Evolutionary conservation across 495 filamentous ascomycete genomes (phyloP), one percentile per base, ranked within the genome.

Genomic region (Aspergillus funiculosus): DNA sequence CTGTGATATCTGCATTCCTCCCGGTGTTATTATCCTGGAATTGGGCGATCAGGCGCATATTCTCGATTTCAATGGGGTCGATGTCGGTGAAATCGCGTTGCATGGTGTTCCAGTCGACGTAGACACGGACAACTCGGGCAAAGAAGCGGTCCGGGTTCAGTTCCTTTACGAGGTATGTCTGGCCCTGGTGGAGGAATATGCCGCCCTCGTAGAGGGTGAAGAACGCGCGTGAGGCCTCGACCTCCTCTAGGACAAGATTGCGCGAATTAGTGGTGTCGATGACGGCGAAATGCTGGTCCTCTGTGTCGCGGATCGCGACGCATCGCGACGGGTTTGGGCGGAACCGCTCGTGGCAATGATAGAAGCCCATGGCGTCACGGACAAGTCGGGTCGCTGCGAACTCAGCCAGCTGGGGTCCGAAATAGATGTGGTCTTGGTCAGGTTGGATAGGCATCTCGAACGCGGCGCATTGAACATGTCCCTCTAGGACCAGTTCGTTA

Each of bases 161-260:
- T 55, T 96, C 87, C 53, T 86, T 83, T 42, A 99, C 85, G 1
- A 99, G 78, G 61, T 94, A 99, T 2, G 82, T 92, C 46, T 80
- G 77, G 42, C 92, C 92, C 71, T 96, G 90, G 62, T 97, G 94
- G 5, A 97, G 77, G 74, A 95, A 99, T 51, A 99, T 95, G 43
- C 87, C 92, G 20, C 94, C 92, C 71, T 97, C 91, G 60, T 97
- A 97, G 52, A 97, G 80, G 29, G 89, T 94, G 67, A 97, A 96
- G 65, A 89, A 89, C 2, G 94, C 92, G 13, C 94, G 82, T 5
- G 88, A 92, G 11, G 89, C 88, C 61, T 97, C 92, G n/a, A 97
- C 77, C 63, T 95, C 88, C 72, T 99, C 92, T 3, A 99, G 77
- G 4, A 99, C 82, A 2, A 82, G 61, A 63, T 97, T 96, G 27